These are phyloP conservation scores for Colletotrichum tamarilloi DNA, from an alignment of 2,329 filamentous ascomycete species.

Conservation along the genomic window DNA sequence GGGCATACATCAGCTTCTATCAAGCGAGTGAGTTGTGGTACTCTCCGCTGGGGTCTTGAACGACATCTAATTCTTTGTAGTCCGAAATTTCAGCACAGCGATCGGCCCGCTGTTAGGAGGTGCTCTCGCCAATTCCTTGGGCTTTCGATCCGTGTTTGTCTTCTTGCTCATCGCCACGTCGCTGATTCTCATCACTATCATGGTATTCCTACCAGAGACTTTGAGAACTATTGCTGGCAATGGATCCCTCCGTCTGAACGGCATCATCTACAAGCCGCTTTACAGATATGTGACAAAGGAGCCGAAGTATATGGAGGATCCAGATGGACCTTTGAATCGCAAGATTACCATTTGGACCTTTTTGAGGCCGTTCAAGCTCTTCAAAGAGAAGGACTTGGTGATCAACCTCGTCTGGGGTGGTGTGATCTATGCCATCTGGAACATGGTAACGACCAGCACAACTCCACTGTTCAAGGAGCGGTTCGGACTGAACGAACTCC, in stretches of 20 bases:
- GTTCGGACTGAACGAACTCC: slow-evolving; percentile 40
- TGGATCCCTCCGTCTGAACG: slow-evolving; percentile 39
- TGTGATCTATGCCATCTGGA: slow-evolving; percentile 53
- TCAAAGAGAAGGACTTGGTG: slow-evolving; percentile 55
- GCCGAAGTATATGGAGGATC: slow-evolving; percentile 35
- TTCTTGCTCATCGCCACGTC: slow-evolving; percentile 24
- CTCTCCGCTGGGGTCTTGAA: accelerated
- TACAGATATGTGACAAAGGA: slow-evolving; percentile 35
- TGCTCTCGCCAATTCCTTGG: slow-evolving; percentile 38
- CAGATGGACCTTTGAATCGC: slow-evolving; percentile 37
- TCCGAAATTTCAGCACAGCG: slow-evolving; percentile 44
- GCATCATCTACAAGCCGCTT: slow-evolving; percentile 43
- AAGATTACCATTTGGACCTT: slow-evolving; percentile 45
- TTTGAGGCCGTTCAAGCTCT: slow-evolving; percentile 50
- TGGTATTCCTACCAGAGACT: slow-evolving; percentile 44
- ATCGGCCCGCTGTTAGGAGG: slow-evolving; percentile 49
- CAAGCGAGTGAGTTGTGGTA: slow-evolving; percentile 41
- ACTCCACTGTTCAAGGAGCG: slow-evolving; percentile 47
- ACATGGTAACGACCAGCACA: slow-evolving; percentile 58
- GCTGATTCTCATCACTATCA: slow-evolving; percentile 35
- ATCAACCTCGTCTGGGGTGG: slow-evolving; percentile 54
- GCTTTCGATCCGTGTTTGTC: slow-evolving; percentile 34
- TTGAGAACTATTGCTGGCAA: slow-evolving; percentile 43
- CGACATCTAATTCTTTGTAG: slow-evolving; percentile 17
- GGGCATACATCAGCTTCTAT: slow-evolving; percentile 45